Evolutionary conservation across 2,329 filamentous ascomycete genomes (phyloP), one percentile per base, ranked within the genome.

Genomic region (Clonostachys solani): DNA sequence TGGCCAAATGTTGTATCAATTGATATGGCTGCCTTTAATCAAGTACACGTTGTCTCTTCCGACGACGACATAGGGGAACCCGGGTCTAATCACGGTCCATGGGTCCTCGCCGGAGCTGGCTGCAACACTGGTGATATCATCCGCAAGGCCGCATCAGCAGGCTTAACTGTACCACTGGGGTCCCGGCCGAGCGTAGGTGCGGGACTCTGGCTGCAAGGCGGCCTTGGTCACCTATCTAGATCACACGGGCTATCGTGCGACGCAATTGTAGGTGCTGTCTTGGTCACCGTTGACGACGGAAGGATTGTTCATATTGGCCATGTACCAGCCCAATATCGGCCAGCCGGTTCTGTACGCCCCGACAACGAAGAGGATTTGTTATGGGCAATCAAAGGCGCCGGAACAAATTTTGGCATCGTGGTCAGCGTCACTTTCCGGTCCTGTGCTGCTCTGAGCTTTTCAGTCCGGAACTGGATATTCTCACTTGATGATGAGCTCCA

Each of bases 171-270:
- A 3, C 81, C 82, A 1, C 58, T 86, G 4, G 83, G 82, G 3
- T 58, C 78, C 23, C 77, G 82, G 6, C 82, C 82, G 51, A 84
- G 80, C 52, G 80, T 86, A 23, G 82, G 83, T 4, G 74, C 78
- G 0, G 83, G 83, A 0, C 53, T 81, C 13, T 85, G 80, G 79
- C 65, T 86, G 42, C 81, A 86, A 65, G 83, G 83, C 38, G 81
- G 82, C 45, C 81, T 86, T 43, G 81, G 81, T 3, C 80, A 84
- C 52, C 63, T 83, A n/a, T 56, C 74, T 35, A 68, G 81, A 49
- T 47, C 69, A 9, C 60, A 81, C 51, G 81, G 82, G 2, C 77
- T 86, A 12, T 51, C 79, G 4, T 84, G 78, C 52, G 81, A 86
- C 52, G 58, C 72, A 41, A 76, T 86, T 42, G 58, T 84, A n/a